Evolutionary conservation across 1,139 yeast species (phyloP), one percentile per base, ranked within the genome.

Genomic region (Candida sojae): DNA sequence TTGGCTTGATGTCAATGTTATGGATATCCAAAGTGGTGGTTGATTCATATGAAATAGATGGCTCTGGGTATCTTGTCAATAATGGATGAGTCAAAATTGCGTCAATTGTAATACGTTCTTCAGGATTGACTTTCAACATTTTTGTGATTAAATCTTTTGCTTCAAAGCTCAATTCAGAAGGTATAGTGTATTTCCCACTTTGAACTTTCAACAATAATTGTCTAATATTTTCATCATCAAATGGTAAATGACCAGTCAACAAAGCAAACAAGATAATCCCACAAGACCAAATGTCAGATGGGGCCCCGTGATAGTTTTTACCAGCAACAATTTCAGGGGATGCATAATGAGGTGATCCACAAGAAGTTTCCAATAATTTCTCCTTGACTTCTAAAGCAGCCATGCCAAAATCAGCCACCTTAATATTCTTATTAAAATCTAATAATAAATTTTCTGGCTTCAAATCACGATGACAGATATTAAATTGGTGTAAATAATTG

Each of bases 381-480:
- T 87, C 96, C 49, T 83, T 81, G 37, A 96, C 86, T 66, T 93
- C 99, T 43, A 93, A 73, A 2, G 99, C 99, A n/a, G 99, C 99
- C 99, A 93, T 95, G 37, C 99, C 99, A 66, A 93, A 93, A 70
- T 93, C 99, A 12, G 99, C 99, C 57, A 93, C 92, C 66, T 93
- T 93, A 67, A 93, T 91, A 65, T 89, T 91, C 55, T 86, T 83
- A 64, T 89, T 81, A 64, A 87, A 86, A 70, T 95, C 99, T 43
- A 93, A 74, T 44, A 93, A 73, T 57, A 93, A 75, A 68, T 93
- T 93, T 65, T 93, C 99, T 0, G 99, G 99, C 66, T 93, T 93
- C 62, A 93, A 77, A 65, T 93, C 99, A 53, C 99, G 83, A 67
- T 93, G 99, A 63, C 93, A 88, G 58, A 93, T 93, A 64, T 93